phyloP scores from a whole-genome alignment of 192 early-diverging fungal species.

The Coemansia sp. region DNA sequence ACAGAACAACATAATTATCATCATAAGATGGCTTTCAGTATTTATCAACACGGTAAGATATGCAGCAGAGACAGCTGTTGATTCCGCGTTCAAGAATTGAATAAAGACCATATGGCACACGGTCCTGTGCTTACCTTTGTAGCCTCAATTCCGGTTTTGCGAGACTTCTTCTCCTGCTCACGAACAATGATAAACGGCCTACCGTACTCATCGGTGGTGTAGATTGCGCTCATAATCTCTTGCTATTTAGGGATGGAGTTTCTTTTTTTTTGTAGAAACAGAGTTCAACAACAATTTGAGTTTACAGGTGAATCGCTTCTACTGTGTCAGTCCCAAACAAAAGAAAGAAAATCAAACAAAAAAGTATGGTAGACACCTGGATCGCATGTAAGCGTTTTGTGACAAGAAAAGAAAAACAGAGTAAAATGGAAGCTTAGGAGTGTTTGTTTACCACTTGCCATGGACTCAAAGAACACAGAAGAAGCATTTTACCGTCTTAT shows the following conservation, averaged over 20 bases:
- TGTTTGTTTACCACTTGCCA: neutral
- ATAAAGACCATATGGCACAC: neutral
- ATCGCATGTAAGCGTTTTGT: neutral
- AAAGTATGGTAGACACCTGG: neutral
- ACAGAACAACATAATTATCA: neutral
- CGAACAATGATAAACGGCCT: conserved; percentile 98
- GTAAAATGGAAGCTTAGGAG: neutral
- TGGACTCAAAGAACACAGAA: neutral
- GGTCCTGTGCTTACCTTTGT: conserved; percentile 72
- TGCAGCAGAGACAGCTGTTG: neutral
- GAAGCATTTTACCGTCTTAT: neutral
- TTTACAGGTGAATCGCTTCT: neutral
- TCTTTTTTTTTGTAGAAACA: neutral
- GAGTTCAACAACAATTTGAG: neutral
- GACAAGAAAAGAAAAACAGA: neutral
- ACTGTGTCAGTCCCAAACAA: neutral
- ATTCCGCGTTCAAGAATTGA: neutral
- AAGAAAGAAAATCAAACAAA: neutral
- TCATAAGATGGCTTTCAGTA: neutral
- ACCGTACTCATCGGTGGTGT: conserved; percentile 91
- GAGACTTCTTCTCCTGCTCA: conserved; percentile 90
- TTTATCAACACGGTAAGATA: neutral
- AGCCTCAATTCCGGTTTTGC: conserved; percentile 90
- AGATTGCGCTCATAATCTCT: conserved; percentile 68
- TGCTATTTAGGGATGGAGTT: neutral